These are phyloP conservation scores for Hyaloperonospora brassicae DNA, from an alignment of 352 stramenopile species.

Conservation along the genomic window DNA sequence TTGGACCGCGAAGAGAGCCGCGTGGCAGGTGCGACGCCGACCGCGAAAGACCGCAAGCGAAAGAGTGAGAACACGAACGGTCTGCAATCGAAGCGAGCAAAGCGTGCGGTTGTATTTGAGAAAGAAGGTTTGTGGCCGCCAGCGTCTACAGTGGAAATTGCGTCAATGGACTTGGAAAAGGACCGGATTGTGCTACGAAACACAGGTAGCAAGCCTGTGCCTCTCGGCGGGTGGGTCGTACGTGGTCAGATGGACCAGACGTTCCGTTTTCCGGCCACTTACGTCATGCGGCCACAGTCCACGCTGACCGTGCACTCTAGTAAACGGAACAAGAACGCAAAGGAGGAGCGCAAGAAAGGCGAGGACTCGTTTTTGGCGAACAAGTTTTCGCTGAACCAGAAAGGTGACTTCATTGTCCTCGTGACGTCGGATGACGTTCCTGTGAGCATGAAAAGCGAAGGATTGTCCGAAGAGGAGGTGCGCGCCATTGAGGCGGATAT, in stretches of 20 bases:
- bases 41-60: constrained; percentile 47
- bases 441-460: constrained; percentile 58
- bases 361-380: constrained; percentile 74
- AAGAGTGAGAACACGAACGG: constrained; percentile 39
- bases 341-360: constrained; percentile 58
- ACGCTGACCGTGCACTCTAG: constrained; percentile 73
- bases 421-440: constrained; percentile 54
- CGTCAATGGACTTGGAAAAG: constrained; percentile 59
- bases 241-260: constrained; percentile 52
- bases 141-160: constrained; percentile 46
- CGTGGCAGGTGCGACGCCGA: constrained; percentile 53
- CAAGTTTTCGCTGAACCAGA: constrained; percentile 69
- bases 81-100: constrained; percentile 36
- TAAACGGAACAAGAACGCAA: constrained; percentile 72
- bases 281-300: constrained; percentile 58
- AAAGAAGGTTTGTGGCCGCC: constrained; percentile 7
- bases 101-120: constrained; percentile 20
- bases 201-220: constrained; percentile 45
- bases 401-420: constrained; percentile 62
- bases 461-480: constrained; percentile 50
- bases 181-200: constrained; percentile 75
- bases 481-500: constrained; percentile 50
- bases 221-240: constrained; percentile 60
- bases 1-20: constrained; percentile 71
- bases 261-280: constrained; percentile 60